Base-by-base conservation (phyloP, 1,139 yeast genomes). In the Yamadazyma diddensiae region DNA sequence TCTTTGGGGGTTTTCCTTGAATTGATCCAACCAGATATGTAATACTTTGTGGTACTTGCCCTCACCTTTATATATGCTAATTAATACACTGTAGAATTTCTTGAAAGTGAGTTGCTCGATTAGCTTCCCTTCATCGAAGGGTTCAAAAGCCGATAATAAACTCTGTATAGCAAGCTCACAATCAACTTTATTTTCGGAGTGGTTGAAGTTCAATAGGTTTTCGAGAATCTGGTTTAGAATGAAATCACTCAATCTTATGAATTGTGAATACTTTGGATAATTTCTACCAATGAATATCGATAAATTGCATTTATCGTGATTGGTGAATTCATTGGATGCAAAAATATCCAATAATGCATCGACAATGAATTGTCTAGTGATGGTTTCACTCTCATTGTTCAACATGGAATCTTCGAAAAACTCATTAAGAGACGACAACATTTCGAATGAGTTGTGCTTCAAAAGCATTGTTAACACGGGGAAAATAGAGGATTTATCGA, bases 251-350 rank as follows among this genome's bases (percentile, higher is more conserved):
- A 87, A 58, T 25, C 85, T 64, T 10, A 88, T 68, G 42, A 82
- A 87, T 53, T 88, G 96, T 3, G 77, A 66, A 50, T 82, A 88
- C 52, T 87, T 87, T 3, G 95, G 80, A 41, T 80, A 77, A 50
- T 84, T 86, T 33, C 90, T 53, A 0, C 87, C 84, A 19, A 88
- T 60, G 47, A 88, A 88, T 5, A 85, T 72, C 11, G 84, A 70
- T 35, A 85, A 56, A 36, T 70, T 70, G 15, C 62, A 55, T 13
- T 45, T 49, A 43, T 75, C 74, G 21, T 36, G 33, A 3, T 53
- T 55, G 2, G 52, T 34, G 25, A 74, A 65, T 5, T 50, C 53
- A 25, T 63, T 59, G 10, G 57, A 56, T 6, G 60, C 65, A 46
- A 52, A 72, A 3, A 78, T 54, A 29, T 79, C 84, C n/a, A 79